phyloP scores from a whole-genome alignment of 1,284 basidiomycete genomes.

The Boletus albobrunnescens region DNA sequence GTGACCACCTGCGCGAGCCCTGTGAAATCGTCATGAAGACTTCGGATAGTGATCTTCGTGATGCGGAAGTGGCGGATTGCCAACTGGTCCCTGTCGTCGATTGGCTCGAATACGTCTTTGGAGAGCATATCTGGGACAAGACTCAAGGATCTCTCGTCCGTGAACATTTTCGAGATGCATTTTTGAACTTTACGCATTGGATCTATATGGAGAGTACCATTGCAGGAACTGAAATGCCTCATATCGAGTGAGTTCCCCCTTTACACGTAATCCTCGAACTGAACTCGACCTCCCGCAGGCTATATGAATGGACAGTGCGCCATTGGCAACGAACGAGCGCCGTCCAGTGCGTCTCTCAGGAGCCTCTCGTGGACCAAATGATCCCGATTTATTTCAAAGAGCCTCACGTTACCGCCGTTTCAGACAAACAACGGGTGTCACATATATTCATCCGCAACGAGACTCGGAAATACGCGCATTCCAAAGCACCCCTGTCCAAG shows the following conservation, averaged over 20 bases:
- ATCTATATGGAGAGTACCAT: slow-evolving; percentile 3
- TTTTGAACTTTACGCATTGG: slow-evolving; percentile 17
- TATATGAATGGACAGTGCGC: not conserved
- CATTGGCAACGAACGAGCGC: slow-evolving; percentile 12
- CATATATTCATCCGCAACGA: slow-evolving; percentile 3
- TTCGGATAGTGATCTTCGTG: not conserved
- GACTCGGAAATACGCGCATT: not conserved
- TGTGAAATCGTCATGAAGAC: not conserved
- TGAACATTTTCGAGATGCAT: not conserved
- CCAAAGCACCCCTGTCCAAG: not conserved
- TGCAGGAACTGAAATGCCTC: not conserved
- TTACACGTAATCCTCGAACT: not conserved
- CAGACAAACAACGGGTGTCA: not conserved
- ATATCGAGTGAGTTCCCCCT: not conserved
- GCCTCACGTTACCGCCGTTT: not conserved
- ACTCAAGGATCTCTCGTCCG: not conserved
- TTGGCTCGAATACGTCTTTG: slow-evolving; percentile 17
- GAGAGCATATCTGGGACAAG: slow-evolving; percentile 1
- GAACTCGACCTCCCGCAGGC: not conserved
- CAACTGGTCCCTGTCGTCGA: slow-evolving; percentile 4
- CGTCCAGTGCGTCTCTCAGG: slow-evolving; percentile 3
- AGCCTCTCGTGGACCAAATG: slow-evolving; percentile 10
- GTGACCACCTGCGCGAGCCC: not conserved
- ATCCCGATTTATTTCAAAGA: slow-evolving; percentile 16
- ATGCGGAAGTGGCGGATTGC: slow-evolving; percentile 1